Base-by-base conservation (phyloP, 2,329 filamentous ascomycete species). In the Annulohypoxylon truncatum region DNA sequence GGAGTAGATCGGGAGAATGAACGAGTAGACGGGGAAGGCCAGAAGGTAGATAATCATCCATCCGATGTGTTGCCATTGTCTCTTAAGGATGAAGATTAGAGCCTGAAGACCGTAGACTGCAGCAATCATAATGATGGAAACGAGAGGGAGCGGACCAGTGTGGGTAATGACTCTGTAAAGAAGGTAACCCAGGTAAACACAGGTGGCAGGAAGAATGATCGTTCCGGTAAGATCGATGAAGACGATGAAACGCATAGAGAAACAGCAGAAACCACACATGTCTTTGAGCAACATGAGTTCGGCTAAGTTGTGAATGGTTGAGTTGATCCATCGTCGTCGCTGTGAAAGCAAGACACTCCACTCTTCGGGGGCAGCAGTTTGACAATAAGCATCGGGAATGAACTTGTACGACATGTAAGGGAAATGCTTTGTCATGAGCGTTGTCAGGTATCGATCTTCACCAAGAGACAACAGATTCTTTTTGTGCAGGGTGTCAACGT, bases 31-130 rank as follows among this genome's bases (percentile, higher is more conserved):
- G 0, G 96, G 96, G 83, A 92, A 97, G 2, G 96, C 96, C n/a
- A 96, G 73, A 68, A 99, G 86, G 81, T 99, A 99, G 77, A 99
- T 98, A 71, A 99, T 91, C 94, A 99, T 98, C 96, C 96, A 99
- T 72, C 96, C 96, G 66, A 99, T 88, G 77, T 98, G 95, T 78
- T 99, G 94, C 96, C 96, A 99, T 80, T 98, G 93, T 55, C 96
- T 87, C 83, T 97, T 97, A 74, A 98, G 84, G 73, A 98, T 94
- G 82, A 99, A 99, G 75, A 99, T 96, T 66, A 98, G 81, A 2
- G 94, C 94, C 77, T 99, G 96, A 2, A 99, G 88, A 85, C 96
- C 96, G 75, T 99, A 99, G 13, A 97, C 93, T 64, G 88, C 93
- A 20, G 90, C 94, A 77, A 99, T 81, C 85, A 99, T 95, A 76